A percentile compares a stretch with the other conserved stretches of the same genome.
Conservation (phyloP, 805 yeast genomes). For the Metschnikowia orientalis region DNA sequence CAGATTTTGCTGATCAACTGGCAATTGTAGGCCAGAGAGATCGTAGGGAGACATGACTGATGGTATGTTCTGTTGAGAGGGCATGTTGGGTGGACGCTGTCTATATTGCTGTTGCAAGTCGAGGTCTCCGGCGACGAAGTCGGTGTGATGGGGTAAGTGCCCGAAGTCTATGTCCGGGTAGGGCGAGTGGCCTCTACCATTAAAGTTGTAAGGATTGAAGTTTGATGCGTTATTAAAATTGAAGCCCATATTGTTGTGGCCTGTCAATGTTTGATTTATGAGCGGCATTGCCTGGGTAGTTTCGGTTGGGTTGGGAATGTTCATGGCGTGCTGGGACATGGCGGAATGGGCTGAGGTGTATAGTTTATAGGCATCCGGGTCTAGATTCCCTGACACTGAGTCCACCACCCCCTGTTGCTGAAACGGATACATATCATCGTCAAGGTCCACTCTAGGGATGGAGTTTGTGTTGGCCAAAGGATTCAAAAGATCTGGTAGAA, state of each 20-base stretch:
- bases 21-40: no score
- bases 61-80: constrained; percentile 5
- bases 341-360: background rate
- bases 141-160: constrained; percentile 27
- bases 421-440: constrained; percentile 3
- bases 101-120: constrained; percentile 35
- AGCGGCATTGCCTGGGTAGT: constrained; percentile 1
- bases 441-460: constrained; percentile 2
- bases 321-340: background rate
- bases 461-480: constrained; percentile 10
- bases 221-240: background rate
- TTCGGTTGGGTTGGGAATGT: background rate
- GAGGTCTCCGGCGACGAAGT: constrained; percentile 24
- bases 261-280: background rate
- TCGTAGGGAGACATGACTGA: constrained; percentile 1
- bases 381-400: no score
- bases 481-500: constrained; percentile 38
- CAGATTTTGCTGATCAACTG: no score
- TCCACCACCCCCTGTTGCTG: constrained; percentile 3
- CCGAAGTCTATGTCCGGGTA: constrained; percentile 12
- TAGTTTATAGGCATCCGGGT: no score
- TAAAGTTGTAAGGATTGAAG: constrained; percentile 1
- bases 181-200: background rate
- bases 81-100: constrained; percentile 21
- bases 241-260: background rate